Percentiles rank a stretch among this genome's conserved stretches.
These are phyloP conservation scores for Cadophora luteo-olivacea DNA, from an alignment of 2,329 filamentous ascomycete genomes.

Conservation along the genomic window DNA sequence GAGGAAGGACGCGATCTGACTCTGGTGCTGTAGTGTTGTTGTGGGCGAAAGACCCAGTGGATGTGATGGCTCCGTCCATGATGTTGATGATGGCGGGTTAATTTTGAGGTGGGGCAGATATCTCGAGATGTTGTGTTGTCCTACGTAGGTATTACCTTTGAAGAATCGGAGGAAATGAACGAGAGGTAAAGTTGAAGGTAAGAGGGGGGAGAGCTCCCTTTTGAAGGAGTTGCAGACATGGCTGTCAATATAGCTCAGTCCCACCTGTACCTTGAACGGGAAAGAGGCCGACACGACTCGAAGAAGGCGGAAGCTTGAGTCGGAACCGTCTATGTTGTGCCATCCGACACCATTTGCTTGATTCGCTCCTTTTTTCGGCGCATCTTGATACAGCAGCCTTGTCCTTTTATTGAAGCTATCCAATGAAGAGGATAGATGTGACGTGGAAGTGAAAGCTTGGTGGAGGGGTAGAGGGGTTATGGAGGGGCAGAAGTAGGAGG, in stretches of 20 bases:
- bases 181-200: not conserved
- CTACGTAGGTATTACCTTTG: not conserved
- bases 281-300: not conserved
- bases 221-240: not conserved
- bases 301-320: not conserved
- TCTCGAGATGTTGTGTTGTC: not conserved
- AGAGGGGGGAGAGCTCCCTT: constrained; percentile 1
- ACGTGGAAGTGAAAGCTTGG: constrained; percentile 16
- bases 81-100: not conserved
- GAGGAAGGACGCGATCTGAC: constrained; percentile 60
- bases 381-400: not conserved
- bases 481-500: not conserved
- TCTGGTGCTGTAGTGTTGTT: constrained; percentile 57
- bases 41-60: constrained; percentile 59
- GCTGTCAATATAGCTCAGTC: constrained; percentile 3
- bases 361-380: not conserved
- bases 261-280: not conserved
- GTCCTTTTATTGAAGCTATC: constrained; percentile 15
- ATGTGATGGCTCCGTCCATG: constrained; percentile 35
- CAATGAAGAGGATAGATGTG: constrained; percentile 8
- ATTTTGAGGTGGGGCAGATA: not conserved
- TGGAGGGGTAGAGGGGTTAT: constrained; percentile 22
- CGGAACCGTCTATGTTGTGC: not conserved
- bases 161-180: not conserved
- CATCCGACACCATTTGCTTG: not conserved